Percentiles rank a stretch among this genome's conserved stretches.
Evolutionary conservation across 2,329 filamentous ascomycete species (phyloP).

Genomic region (Aspergillus glaucus): DNA sequence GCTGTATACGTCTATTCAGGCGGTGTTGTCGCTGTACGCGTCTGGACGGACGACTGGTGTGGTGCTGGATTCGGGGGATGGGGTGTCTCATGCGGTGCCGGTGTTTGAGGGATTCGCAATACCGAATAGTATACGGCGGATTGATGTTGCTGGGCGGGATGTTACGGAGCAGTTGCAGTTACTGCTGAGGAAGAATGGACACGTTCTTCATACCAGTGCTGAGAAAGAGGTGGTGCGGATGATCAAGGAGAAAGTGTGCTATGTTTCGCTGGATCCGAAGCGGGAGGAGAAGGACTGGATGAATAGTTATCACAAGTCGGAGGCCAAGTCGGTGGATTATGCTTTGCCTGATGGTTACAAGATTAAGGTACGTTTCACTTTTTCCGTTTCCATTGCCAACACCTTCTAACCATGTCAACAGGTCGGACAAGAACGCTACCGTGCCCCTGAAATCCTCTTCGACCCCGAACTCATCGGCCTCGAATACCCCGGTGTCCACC

Average conservation of each 20-base stretch:
- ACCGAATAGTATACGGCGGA: constrained; percentile 86
- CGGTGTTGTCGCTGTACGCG: constrained; percentile 90
- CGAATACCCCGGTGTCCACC: constrained; percentile 94
- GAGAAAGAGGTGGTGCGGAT: constrained; percentile 98
- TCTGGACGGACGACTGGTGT: constrained; percentile 94
- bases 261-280: constrained; percentile 82
- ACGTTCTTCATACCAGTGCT: constrained; percentile 93
- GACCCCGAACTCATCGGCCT: constrained; percentile 95
- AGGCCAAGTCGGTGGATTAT: constrained; percentile 78
- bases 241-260: constrained; percentile 93
- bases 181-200: constrained; percentile 82
- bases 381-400: neutral
- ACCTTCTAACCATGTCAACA: constrained; percentile 30
- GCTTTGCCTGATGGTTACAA: constrained; percentile 86
- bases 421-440: constrained; percentile 89
- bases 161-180: constrained; percentile 94
- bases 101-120: constrained; percentile 98
- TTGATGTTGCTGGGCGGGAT: constrained; percentile 92
- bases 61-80: constrained; percentile 90
- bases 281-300: constrained; percentile 97
- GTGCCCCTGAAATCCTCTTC: constrained; percentile 94
- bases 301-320: constrained; percentile 62
- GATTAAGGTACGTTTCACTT: constrained; percentile 60
- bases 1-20: constrained; percentile 93
- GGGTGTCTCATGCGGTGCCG: constrained; percentile 92